Percentiles rank a stretch among this genome's conserved stretches.
Evolutionary conservation across 176 grass and related monocot genomes (phyloP).

Genomic region (Juncus effusus): DNA sequence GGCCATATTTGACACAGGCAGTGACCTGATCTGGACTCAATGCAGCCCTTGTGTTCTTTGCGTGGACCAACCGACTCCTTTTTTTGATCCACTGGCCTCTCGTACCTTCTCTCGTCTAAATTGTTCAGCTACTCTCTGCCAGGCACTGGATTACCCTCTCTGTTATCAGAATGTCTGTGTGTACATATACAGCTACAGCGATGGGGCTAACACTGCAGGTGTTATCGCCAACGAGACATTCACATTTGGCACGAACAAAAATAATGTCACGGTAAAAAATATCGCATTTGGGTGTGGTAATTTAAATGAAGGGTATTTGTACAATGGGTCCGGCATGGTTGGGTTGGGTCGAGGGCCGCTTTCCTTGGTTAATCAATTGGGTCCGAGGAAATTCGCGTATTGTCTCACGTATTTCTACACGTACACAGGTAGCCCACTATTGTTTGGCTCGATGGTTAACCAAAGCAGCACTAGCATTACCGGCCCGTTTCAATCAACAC

Average conservation of each 20-base stretch:
- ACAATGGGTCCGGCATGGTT: slow-evolving; percentile 76
- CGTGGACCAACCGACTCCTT: slow-evolving; percentile 13
- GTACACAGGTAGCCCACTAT: slow-evolving; percentile 45
- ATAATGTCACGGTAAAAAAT: slow-evolving; percentile 29
- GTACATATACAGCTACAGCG: slow-evolving; percentile 66
- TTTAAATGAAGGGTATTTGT: slow-evolving; percentile 52
- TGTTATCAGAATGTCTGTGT: slow-evolving; percentile 54
- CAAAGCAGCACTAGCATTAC: not conserved
- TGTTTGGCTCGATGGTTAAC: slow-evolving; percentile 43
- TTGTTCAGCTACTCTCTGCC: slow-evolving; percentile 39
- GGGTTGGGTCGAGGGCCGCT: slow-evolving; percentile 60
- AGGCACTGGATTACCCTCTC: slow-evolving; percentile 41
- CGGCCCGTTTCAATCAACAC: slow-evolving; percentile 13
- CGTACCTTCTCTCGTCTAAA: slow-evolving; percentile 29
- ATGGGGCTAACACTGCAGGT: slow-evolving; percentile 52
- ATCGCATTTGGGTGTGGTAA: slow-evolving; percentile 63
- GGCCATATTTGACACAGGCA: slow-evolving; percentile 51
- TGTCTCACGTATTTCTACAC: slow-evolving; percentile 61
- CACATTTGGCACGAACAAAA: slow-evolving; percentile 48
- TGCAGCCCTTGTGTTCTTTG: slow-evolving; percentile 19
- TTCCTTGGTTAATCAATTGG: slow-evolving; percentile 60
- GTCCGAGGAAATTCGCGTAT: slow-evolving; percentile 51
- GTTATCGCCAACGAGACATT: slow-evolving; percentile 70
- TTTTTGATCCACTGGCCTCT: slow-evolving; percentile 30
- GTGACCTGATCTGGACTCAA: slow-evolving; percentile 35